Percentiles rank a stretch among this genome's conserved stretches.
Conservation (phyloP, 208 protist species). For the Herpetomonas muscarum region DNA sequence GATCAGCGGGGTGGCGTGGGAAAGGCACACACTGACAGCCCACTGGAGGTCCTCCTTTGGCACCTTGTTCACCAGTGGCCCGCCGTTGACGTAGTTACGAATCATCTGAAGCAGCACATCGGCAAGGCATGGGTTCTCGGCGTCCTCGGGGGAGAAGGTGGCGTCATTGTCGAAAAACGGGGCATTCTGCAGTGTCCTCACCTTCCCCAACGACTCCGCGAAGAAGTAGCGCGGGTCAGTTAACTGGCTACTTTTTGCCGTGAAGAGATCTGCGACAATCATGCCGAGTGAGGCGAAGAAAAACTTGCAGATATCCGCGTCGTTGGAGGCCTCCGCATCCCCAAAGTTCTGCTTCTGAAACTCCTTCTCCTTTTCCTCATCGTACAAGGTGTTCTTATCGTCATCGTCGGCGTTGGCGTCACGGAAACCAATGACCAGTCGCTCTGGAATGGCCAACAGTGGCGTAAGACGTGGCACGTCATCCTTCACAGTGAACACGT, state of each 20-base stretch:
- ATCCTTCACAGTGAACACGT: constrained; percentile 57
- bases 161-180: constrained; percentile 85
- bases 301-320: constrained; percentile 83
- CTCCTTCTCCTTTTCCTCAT: constrained; percentile 57
- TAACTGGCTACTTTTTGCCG: constrained; percentile 64
- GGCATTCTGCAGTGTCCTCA: constrained; percentile 78
- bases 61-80: constrained; percentile 86
- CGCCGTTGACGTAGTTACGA: constrained; percentile 87
- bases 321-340: constrained; percentile 19
- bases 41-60: constrained; percentile 70
- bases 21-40: constrained; percentile 81
- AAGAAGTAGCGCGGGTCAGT: constrained; percentile 69
- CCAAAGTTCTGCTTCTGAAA: constrained; percentile 72
- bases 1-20: constrained; percentile 79
- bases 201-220: constrained; percentile 57
- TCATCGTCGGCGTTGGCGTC: constrained; percentile 19
- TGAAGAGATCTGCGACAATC: constrained; percentile 85
- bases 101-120: constrained; percentile 91
- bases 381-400: constrained; percentile 56
- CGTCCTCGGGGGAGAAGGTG: constrained; percentile 34
- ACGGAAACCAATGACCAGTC: constrained; percentile 73
- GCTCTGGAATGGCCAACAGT: constrained; percentile 78
- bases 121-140: constrained; percentile 59
- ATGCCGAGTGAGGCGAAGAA: constrained; percentile 84
- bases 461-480: constrained; percentile 58